Conservation (phyloP, 208 protist genomes). For the Herpetomonas tarakana region DNA sequence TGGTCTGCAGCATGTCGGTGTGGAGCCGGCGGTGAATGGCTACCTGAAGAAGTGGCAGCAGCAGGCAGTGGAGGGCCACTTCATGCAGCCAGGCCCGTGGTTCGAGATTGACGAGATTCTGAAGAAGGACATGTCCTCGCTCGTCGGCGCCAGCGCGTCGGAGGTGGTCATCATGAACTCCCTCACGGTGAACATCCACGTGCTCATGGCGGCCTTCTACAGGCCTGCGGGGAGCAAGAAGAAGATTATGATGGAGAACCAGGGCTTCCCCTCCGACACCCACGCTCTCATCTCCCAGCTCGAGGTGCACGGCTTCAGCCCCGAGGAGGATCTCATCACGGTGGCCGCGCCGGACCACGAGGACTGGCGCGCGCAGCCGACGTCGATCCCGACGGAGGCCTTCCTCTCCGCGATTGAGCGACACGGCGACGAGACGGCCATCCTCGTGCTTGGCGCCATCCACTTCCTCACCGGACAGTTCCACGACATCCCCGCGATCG, state of each 20-base stretch:
- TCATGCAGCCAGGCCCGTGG: constrained; percentile 83
- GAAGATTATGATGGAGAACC: constrained; percentile 92
- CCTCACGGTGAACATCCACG: constrained; percentile 93
- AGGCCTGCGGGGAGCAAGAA: constrained; percentile 70
- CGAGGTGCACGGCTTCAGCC: constrained; percentile 69
- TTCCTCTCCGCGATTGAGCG: constrained; percentile 82
- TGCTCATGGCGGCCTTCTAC: constrained; percentile 93
- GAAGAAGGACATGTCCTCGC: constrained; percentile 46
- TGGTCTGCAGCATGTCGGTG: constrained; percentile 83
- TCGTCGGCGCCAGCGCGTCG: constrained; percentile 82
- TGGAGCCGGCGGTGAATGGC: constrained; percentile 46
- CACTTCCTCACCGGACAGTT: constrained; percentile 95
- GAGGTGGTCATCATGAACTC: constrained; percentile 94
- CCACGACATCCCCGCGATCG: constrained; percentile 92
- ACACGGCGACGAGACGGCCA: constrained; percentile 79
- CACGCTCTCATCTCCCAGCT: constrained; percentile 91
- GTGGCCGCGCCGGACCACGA: constrained; percentile 52
- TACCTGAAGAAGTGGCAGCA: constrained; percentile 92
- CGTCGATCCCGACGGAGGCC: constrained; percentile 64
- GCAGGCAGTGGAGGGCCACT: constrained; percentile 73
- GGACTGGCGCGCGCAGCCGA: constrained; percentile 18
- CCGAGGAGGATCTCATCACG: constrained; percentile 48
- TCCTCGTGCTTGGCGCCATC: constrained; percentile 88
- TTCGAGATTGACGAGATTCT: constrained; percentile 78
- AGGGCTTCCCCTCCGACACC: constrained; percentile 61